Evolutionary conservation across 768 basidiomycete genomes (phyloP), one percentile per base, ranked within the genome.

Genomic region (Russula ochroleuca): DNA sequence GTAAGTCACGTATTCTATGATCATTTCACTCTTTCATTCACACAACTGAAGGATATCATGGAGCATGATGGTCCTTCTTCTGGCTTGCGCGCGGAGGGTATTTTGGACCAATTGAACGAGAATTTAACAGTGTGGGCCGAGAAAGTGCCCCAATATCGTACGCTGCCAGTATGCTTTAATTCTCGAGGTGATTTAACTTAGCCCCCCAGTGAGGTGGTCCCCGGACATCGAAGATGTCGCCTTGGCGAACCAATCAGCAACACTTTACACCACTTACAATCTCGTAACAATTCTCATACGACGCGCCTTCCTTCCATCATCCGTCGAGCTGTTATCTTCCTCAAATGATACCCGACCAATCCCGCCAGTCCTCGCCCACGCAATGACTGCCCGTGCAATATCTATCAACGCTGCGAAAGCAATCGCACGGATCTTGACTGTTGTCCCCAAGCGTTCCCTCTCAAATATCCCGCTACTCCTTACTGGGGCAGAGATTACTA

Each of bases 271-370:
- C 3, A 71, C 75, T 2, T 84, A 80, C 70, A 81, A 90, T 68
- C 78, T 86, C 61, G 75, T 84, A 15, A 85, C 88, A 72, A 90
- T 92, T 65, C 77, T 88, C 40, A 79, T 90, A 43, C 90, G 92
- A 72, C 85, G 90, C 2, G 86, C 89, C 0, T 92, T 90, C 74
- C 85, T 93, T 61, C 86, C 86, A 7, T 50, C 62, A 11, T 54
- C 65, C 17, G 19, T 59, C 28, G 21, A 53, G 3, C 25, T 66
- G n/a, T 48, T 67, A 47, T 60, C 53, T 14, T 58, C 57, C 3
- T 54, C 63, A 37, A 55, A 59, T 31, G 56, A 60, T 23, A 10
- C 13, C 6, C 37, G 28, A 23, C 48, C 43, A n/a, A 23, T 35
- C 10, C 41, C 51, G 28, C 52, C 56, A 5, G 43, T 40, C 37